Conservation (phyloP, 805 yeast genomes). For the Metschnikowia lochheadii region DNA sequence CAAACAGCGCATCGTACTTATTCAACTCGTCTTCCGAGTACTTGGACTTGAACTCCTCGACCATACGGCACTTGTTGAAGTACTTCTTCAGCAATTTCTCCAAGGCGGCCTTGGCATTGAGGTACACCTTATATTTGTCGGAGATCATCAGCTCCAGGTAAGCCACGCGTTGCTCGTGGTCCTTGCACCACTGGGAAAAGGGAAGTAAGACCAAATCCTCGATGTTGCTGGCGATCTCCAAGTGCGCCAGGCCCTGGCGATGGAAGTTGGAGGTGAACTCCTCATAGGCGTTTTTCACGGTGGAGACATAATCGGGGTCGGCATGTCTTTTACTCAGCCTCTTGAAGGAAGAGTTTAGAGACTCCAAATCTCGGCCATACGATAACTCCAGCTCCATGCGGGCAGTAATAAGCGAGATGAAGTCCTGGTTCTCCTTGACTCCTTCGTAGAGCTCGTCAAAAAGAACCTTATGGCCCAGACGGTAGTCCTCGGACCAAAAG, state of each 20-base stretch:
- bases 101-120: conserved; percentile 42
- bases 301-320: conserved; percentile 57
- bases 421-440: conserved; percentile 65
- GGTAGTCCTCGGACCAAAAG: conserved; percentile 72
- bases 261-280: conserved; percentile 53
- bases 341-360: conserved; percentile 35
- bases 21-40: conserved; percentile 42
- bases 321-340: conserved; percentile 40
- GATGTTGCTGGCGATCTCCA: conserved; percentile 59
- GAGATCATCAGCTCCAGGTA: conserved; percentile 53
- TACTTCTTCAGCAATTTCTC: conserved; percentile 63
- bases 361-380: conserved; percentile 56
- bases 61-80: conserved; percentile 69
- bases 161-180: conserved; percentile 63
- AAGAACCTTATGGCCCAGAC: conserved; percentile 47
- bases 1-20: conserved; percentile 15
- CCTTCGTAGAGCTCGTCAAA: conserved; percentile 58
- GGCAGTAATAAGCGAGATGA: conserved; percentile 57
- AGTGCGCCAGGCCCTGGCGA: conserved; percentile 55
- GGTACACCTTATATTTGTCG: conserved; percentile 50
- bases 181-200: conserved; percentile 68
- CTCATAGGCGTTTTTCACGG: conserved; percentile 58
- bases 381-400: conserved; percentile 69
- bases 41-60: conserved; percentile 59
- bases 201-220: conserved; percentile 61